Percentiles rank a stretch among this genome's conserved stretches.
phyloP scores from a whole-genome alignment of 2,329 filamentous ascomycete species.

The Blastomyces gilchristii region DNA sequence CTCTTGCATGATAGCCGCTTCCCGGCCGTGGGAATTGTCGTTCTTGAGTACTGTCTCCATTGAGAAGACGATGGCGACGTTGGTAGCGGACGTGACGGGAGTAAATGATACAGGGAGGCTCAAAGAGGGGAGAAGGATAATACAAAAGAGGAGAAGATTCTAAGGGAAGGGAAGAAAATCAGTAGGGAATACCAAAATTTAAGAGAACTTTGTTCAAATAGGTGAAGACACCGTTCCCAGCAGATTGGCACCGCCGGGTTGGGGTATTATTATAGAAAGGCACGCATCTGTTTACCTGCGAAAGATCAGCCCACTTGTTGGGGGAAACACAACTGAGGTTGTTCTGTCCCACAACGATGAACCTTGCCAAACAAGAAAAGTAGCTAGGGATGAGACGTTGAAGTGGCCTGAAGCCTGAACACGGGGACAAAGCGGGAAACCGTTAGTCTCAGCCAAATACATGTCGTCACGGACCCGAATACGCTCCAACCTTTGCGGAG shows the following conservation, averaged over 20 bases:
- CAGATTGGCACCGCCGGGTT: not conserved
- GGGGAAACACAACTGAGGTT: not conserved
- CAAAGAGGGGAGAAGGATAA: not conserved
- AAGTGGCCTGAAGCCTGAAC: not conserved
- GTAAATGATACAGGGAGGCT: not conserved
- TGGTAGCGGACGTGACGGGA: not conserved
- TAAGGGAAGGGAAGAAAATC: not conserved
- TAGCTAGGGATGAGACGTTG: not conserved
- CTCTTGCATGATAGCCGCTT: not conserved
- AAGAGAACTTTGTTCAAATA: not conserved
- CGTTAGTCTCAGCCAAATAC: not conserved
- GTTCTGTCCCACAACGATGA: not conserved
- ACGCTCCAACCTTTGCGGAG: not conserved
- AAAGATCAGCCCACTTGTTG: not conserved
- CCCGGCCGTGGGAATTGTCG: not conserved
- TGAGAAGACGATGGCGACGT: not conserved
- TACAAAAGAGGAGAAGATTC: not conserved
- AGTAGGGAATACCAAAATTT: not conserved
- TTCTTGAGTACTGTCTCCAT: constrained; percentile 9
- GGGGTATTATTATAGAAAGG: not conserved
- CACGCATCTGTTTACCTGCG: not conserved
- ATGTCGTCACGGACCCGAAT: not conserved
- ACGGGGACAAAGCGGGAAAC: not conserved
- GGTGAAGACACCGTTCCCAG: not conserved
- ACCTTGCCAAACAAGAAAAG: not conserved